phyloP scores from a whole-genome alignment of 2,329 filamentous ascomycete species.

The Ceratocystis papillata region DNA sequence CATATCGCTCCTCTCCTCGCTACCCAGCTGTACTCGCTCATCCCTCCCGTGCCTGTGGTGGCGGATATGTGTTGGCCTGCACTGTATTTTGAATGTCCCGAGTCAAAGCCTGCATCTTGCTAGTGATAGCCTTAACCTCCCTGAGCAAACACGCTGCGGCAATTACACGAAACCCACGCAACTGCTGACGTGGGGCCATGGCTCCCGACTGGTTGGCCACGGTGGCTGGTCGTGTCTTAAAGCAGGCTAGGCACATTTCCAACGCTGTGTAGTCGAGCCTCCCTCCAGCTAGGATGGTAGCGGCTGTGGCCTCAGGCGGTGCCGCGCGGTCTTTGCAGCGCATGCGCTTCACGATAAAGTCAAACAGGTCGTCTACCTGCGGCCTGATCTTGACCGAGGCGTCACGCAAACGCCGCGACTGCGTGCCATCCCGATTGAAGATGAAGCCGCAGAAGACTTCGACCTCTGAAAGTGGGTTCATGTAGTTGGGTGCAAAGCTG shows the following conservation, averaged over 20 bases:
- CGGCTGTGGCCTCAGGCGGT: background rate
- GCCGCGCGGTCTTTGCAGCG: constrained; percentile 24
- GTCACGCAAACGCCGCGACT: constrained; percentile 43
- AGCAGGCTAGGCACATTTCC: constrained; percentile 26
- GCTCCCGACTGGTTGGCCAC: constrained; percentile 25
- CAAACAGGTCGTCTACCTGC: constrained; percentile 39
- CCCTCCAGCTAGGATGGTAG: background rate
- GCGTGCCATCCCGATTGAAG: constrained; percentile 40
- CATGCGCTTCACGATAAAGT: constrained; percentile 35
- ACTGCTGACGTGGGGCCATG: constrained; percentile 23
- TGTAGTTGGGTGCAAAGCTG: constrained; percentile 33
- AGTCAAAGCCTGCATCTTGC: background rate
- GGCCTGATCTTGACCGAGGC: constrained; percentile 42
- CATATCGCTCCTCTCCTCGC: background rate
- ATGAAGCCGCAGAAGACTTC: constrained; percentile 48
- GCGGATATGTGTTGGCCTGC: background rate
- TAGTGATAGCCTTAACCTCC: constrained; percentile 27
- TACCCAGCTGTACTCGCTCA: no score
- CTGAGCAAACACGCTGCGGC: constrained; percentile 33
- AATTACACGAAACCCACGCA: constrained; percentile 34
- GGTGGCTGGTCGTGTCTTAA: constrained; percentile 29
- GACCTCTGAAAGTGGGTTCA: constrained; percentile 37
- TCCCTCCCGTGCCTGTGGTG: background rate
- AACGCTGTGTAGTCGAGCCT: constrained; percentile 15
- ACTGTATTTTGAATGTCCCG: background rate